Base-by-base conservation (phyloP, 106 monocot species). In the Amphibolis antarctica region DNA sequence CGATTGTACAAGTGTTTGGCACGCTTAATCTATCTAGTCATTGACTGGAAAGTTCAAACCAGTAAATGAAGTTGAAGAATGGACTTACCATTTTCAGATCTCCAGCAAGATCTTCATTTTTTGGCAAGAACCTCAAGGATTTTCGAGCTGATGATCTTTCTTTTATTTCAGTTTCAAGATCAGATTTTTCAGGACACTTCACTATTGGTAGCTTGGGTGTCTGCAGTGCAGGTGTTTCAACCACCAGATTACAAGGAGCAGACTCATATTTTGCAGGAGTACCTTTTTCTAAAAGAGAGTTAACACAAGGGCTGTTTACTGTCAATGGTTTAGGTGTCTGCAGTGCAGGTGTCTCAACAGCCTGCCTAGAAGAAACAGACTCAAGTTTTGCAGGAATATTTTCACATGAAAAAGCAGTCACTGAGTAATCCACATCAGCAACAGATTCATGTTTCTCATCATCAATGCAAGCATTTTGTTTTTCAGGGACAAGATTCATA, bases 41-140 rank as follows among this genome's bases (percentile, higher is more conserved):
- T 12, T 12, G 10, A 19, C 14, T 49, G 13, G 49, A 19, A 49
- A 49, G 4, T 49, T 49, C 9, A 12, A 17, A 19, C 3, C 13
- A 49, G 12, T 0, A 49, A 49, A 49, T 10, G 49, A 17, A 4
- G 18, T 14, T 19, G 49, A 49, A 49, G 49, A 49, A 49, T 17
- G 49, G n/a, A 49, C 49, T 14, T 49, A 49, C 49, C 49, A 49
- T 49, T 49, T 49, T 19, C 49, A 49, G 3, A 49, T 19, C 17
- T 14, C 10, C 12, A 12, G 49, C n/a, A 49, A 49, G 3, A 49
- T 17, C 12, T 49, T 19, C 49, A 49, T 0, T 61, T 61, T 36
- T 61, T 61, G 60, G 60, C 29, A 42, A 61, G 43, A 61, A 61
- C 12, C 20, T 14, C 43, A 61, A 61, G 0, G 60, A 21, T 42